phyloP scores from a whole-genome alignment of 352 stramenopile genomes.

The Aphanomyces euteiches region DNA sequence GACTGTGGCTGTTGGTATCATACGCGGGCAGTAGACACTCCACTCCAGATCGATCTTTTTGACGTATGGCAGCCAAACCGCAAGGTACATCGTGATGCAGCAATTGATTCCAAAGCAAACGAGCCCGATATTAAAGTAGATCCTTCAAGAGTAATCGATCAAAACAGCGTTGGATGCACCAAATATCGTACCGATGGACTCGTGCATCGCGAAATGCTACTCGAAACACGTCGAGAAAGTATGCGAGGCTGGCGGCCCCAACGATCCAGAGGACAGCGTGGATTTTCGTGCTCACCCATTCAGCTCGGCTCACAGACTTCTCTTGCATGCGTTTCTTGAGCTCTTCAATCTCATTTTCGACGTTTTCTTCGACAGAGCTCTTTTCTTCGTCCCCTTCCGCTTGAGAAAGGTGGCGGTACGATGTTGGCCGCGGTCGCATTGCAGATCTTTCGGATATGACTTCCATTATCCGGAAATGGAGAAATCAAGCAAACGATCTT shows the following conservation, averaged over 20 bases:
- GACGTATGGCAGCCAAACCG: conserved; percentile 83
- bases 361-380: conserved; percentile 36
- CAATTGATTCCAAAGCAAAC: conserved; percentile 74
- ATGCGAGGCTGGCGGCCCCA: conserved; percentile 45
- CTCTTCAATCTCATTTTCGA: conserved; percentile 37
- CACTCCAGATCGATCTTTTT: conserved; percentile 77
- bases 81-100: conserved; percentile 85
- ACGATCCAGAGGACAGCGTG: conserved; percentile 74
- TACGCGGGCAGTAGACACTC: conserved; percentile 90
- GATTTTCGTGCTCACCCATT: conserved; percentile 64
- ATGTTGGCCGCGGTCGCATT: conserved; percentile 20
- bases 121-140: conserved; percentile 76
- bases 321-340: conserved; percentile 31
- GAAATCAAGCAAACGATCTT: background rate
- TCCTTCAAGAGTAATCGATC: conserved; percentile 36
- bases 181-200: conserved; percentile 42
- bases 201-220: conserved; percentile 61
- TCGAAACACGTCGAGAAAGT: conserved; percentile 67
- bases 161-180: background rate
- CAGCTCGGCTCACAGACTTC: conserved; percentile 46
- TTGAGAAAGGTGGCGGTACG: conserved; percentile 55
- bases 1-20: conserved; percentile 84
- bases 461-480: background rate
- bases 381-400: conserved; percentile 32
- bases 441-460: background rate